Percentiles rank a stretch among this genome's conserved stretches.
These are phyloP conservation scores for Solanum tarijense DNA, from an alignment of 257 asterid species.

Conservation along the genomic window DNA sequence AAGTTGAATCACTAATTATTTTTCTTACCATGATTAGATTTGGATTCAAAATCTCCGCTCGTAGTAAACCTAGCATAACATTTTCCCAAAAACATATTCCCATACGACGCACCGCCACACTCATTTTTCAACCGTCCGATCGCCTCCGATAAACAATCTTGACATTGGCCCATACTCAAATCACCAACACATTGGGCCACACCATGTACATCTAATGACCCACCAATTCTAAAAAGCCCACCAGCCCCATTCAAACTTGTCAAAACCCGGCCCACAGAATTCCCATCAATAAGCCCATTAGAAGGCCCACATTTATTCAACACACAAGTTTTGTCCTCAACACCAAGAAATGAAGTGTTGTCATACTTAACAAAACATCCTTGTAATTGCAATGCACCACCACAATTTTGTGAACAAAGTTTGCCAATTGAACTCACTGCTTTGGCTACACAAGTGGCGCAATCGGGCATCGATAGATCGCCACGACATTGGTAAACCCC, in stretches of 20 bases:
- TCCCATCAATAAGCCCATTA: conserved; percentile 27
- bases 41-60: conserved; percentile 34
- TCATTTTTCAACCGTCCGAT: conserved; percentile 62
- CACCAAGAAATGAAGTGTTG: conserved; percentile 58
- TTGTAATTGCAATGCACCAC: conserved; percentile 72
- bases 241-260: conserved; percentile 52
- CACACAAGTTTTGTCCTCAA: conserved; percentile 69
- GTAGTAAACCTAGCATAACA: conserved; percentile 87
- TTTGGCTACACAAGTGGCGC: conserved; percentile 74
- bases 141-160: conserved; percentile 80
- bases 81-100: conserved; percentile 78
- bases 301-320: conserved; percentile 86
- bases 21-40: conserved; percentile 40
- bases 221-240: conserved; percentile 66
- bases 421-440: conserved; percentile 47
- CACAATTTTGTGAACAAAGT: conserved; percentile 55
- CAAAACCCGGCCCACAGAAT: conserved; percentile 45
- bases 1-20: not conserved
- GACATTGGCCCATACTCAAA: conserved; percentile 70
- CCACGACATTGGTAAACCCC: conserved; percentile 94
- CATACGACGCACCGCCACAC: conserved; percentile 76
- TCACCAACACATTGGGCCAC: conserved; percentile 96
- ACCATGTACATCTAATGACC: conserved; percentile 64
- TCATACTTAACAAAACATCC: conserved; percentile 87
- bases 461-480: conserved; percentile 88